These are phyloP conservation scores for Termitomyces sp. DNA, from an alignment of 1,284 basidiomycete species.

Conservation along the genomic window DNA sequence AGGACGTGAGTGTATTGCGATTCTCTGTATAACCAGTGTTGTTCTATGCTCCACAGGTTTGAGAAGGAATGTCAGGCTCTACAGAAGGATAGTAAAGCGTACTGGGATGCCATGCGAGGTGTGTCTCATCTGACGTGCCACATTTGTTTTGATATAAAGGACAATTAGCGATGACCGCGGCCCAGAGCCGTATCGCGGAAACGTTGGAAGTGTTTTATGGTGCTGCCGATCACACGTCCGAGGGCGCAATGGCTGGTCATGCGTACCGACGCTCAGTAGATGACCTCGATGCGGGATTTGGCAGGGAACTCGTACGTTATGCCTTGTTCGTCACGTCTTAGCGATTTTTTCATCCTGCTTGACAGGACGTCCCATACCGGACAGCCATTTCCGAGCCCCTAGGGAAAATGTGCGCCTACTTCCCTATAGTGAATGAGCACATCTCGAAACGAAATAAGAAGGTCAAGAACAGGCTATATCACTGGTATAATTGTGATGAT, in stretches of 20 bases:
- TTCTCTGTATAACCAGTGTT: not conserved
- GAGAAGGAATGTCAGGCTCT: slow-evolving; percentile 91
- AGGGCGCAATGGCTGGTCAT: slow-evolving; percentile 95
- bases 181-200: slow-evolving; percentile 92
- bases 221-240: slow-evolving; percentile 77
- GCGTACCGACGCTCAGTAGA: slow-evolving; percentile 95
- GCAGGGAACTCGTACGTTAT: slow-evolving; percentile 73
- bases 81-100: slow-evolving; percentile 94
- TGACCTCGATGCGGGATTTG: slow-evolving; percentile 85
- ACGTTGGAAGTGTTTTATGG: slow-evolving; percentile 93
- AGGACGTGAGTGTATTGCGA: slow-evolving; percentile 59
- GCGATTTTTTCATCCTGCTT: not conserved
- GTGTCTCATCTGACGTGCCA: slow-evolving; percentile 22
- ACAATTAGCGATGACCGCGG: slow-evolving; percentile 79
- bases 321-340: not conserved
- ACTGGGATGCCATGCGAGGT: slow-evolving; percentile 93
- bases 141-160: not conserved
- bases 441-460: slow-evolving; percentile 96
- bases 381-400: slow-evolving; percentile 94
- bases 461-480: slow-evolving; percentile 38
- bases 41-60: slow-evolving; percentile 49
- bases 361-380: slow-evolving; percentile 87
- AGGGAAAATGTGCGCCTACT: slow-evolving; percentile 95
- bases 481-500: not conserved
- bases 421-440: slow-evolving; percentile 91